Percentiles rank a stretch among this genome's conserved stretches.
phyloP scores from a whole-genome alignment of 805 yeast species.

The Dipodascus geniculatus region DNA sequence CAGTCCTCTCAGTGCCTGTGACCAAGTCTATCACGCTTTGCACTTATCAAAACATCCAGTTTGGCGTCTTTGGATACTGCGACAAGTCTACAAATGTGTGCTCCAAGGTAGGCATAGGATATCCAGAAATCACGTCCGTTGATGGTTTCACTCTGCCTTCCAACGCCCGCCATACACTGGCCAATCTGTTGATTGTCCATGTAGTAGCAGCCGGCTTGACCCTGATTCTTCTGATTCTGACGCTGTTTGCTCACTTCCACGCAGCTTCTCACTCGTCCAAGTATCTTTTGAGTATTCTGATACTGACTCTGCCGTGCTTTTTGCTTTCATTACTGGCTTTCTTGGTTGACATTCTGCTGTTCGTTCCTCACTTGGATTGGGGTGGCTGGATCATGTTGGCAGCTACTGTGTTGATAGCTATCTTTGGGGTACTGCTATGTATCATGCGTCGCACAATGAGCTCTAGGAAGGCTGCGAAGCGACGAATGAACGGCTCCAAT shows the following conservation, averaged over 20 bases:
- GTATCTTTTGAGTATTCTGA: constrained; percentile 39
- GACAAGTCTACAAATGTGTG: constrained; percentile 26
- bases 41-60: constrained; percentile 35
- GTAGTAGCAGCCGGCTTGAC: constrained; percentile 51
- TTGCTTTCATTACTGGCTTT: constrained; percentile 61
- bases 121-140: constrained; percentile 22
- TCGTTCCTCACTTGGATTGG: constrained; percentile 65
- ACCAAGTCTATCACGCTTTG: constrained; percentile 39
- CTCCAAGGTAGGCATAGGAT: constrained; percentile 34
- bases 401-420: constrained; percentile 52
- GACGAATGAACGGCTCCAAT: constrained; percentile 11
- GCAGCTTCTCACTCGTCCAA: constrained; percentile 28
- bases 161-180: constrained; percentile 43
- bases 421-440: constrained; percentile 56
- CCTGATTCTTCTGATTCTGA: constrained; percentile 31
- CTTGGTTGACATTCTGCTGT: constrained; percentile 69
- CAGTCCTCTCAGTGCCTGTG: constrained; percentile 52
- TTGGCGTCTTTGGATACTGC: constrained; percentile 68
- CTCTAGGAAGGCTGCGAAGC: constrained; percentile 18
- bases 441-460: constrained; percentile 54
- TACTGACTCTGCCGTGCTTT: constrained; percentile 58
- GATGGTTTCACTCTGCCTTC: constrained; percentile 42
- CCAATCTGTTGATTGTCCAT: constrained; percentile 55
- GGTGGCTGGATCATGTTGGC: constrained; percentile 77
- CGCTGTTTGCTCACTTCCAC: constrained; percentile 31